Percentiles rank a stretch among this genome's conserved stretches.
These are phyloP conservation scores for Backusella tuberculispora DNA, from an alignment of 192 early-diverging fungal species.

Conservation along the genomic window DNA sequence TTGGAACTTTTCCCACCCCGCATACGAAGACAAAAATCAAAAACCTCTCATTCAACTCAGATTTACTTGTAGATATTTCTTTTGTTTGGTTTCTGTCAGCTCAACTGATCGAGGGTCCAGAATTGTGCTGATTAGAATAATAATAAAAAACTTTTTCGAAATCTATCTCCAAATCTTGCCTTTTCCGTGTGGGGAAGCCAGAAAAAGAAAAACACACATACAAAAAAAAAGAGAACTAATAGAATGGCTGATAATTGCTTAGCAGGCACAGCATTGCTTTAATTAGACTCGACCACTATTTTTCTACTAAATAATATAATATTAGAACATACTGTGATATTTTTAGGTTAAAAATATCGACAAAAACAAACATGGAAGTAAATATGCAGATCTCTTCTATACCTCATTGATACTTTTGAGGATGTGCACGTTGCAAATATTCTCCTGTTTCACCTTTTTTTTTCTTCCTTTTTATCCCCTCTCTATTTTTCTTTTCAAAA, in stretches of 20 bases:
- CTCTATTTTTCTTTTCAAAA: neutral
- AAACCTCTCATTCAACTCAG: neutral
- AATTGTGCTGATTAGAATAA: neutral
- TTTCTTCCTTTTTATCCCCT: too few relatives aligned
- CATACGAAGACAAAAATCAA: neutral
- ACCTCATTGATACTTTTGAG: too few relatives aligned
- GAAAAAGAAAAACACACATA: neutral
- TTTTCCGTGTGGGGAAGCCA: neutral
- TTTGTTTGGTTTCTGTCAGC: neutral
- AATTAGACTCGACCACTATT: neutral
- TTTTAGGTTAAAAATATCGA: neutral
- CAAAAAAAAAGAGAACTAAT: too few relatives aligned
- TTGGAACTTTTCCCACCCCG: neutral
- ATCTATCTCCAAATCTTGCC: neutral
- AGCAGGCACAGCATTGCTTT: neutral
- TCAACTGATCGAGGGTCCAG: neutral
- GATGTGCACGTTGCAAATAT: too few relatives aligned
- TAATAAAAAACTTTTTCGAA: neutral
- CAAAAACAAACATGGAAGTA: too few relatives aligned
- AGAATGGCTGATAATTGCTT: neutral
- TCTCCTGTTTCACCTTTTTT: too few relatives aligned
- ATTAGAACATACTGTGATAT: neutral
- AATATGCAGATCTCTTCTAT: too few relatives aligned
- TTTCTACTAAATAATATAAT: neutral
- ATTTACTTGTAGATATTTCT: slow-evolving; percentile 11